phyloP scores from a whole-genome alignment of 2,329 filamentous ascomycete species.

The Pestalotiopsis sp. region DNA sequence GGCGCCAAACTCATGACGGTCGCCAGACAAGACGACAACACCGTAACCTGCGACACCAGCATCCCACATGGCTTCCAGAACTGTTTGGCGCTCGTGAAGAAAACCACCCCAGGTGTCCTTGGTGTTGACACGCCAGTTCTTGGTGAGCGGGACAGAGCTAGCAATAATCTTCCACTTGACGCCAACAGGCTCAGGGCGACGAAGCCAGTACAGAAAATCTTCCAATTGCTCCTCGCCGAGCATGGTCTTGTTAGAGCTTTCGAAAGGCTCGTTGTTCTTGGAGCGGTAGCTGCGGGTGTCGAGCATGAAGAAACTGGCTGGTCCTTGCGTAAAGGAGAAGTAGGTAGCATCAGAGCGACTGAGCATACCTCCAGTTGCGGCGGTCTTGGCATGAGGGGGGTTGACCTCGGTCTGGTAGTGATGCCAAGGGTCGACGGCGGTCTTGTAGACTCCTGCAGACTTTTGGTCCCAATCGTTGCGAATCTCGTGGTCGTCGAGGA shows the following conservation, averaged over 20 bases:
- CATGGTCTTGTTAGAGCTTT: constrained; percentile 78
- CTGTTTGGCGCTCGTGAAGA: constrained; percentile 72
- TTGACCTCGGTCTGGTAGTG: constrained; percentile 87
- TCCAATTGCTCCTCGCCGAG: constrained; percentile 77
- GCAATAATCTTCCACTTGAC: constrained; percentile 94
- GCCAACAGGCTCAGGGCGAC: constrained; percentile 70
- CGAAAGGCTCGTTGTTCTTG: constrained; percentile 60
- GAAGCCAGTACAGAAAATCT: constrained; percentile 79
- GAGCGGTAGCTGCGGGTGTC: constrained; percentile 90
- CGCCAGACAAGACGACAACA: constrained; percentile 83
- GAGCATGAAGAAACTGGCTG: constrained; percentile 91
- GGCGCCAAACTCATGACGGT: constrained; percentile 95
- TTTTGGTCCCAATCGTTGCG: constrained; percentile 90
- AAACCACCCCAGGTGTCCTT: constrained; percentile 96
- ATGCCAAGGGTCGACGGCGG: constrained; percentile 81
- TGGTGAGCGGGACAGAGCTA: constrained; percentile 91
- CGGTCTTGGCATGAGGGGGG: constrained; percentile 67
- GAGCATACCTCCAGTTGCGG: constrained; percentile 39
- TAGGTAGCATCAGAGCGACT: constrained; percentile 68
- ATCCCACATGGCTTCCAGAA: constrained; percentile 93
- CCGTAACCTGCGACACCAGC: constrained; percentile 75
- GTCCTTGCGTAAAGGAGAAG: constrained; percentile 87
- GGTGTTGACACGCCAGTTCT: constrained; percentile 91
- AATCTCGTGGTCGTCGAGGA: constrained; percentile 96
- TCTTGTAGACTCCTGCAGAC: constrained; percentile 76